Evolutionary conservation across 2,329 filamentous ascomycete genomes (phyloP), one percentile per base, ranked within the genome.

Genomic region (Neonectria magnoliae): DNA sequence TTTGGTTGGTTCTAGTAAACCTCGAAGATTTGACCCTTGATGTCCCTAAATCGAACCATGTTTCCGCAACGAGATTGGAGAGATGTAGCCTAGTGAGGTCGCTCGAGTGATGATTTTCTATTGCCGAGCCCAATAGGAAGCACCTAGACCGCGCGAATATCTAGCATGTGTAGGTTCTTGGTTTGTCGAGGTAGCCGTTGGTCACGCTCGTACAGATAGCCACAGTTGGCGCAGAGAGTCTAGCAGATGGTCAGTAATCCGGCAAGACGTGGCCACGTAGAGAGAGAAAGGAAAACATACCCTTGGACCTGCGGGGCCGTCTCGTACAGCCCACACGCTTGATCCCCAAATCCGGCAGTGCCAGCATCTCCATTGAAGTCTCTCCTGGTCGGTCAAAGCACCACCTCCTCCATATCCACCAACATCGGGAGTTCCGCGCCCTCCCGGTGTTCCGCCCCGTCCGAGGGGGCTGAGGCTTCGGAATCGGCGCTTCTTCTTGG

Each of bases 401-500:
- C 88, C 86, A 42, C 90, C 88, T 68, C 90, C 91, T 10, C 91
- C 93, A 80, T 87, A 91, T 11, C 91, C 91, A 4, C 89, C 90
- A 20, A 90, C 87, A 71, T 97, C 94, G 1, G 94, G 94, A 1
- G 94, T 98, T 11, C 92, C 92, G 62, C 94, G 84, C 7, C 87
- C 90, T 61, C 88, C 89, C 2, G 89, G 90, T 6, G 91, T 92
- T 20, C 78, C 79, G 20, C 78, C 77, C 68, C 90, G 86, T n/a
- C 87, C 92, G 20, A 90, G 81, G 0, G 96, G 95, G 75, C 93
- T 97, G 67, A 97, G 79, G 78, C 94, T 97, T 71, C 94, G 88
- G 82, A 98, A 97, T 27, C 94, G 87, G 69, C 93, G 88, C 88
- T 98, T 98, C 85, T 97, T 97, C 86, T 97, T 98, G 73, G 92